Conservation (phyloP, 2,329 filamentous ascomycete species). For the Neoascochyta sp. region DNA sequence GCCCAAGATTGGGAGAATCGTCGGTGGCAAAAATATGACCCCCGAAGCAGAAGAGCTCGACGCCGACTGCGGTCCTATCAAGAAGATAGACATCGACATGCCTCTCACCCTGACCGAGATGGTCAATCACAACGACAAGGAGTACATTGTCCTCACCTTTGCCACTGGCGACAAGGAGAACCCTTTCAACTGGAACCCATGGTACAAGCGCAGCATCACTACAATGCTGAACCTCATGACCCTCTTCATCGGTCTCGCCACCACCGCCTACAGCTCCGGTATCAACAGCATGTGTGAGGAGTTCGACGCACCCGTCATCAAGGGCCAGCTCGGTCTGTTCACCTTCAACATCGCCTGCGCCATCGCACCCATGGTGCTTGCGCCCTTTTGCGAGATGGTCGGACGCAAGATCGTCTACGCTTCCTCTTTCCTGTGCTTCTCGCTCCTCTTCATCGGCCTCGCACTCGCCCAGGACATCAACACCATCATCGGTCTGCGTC, state of each 20-base stretch:
- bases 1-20: constrained; percentile 18
- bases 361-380: constrained; percentile 25
- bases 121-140: constrained; percentile 22
- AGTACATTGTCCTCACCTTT: constrained; percentile 24
- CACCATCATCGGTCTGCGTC: constrained; percentile 26
- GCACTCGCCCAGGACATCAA: constrained; percentile 21
- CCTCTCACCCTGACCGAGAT: constrained; percentile 25
- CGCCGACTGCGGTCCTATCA: constrained; percentile 22
- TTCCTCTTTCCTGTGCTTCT: constrained; percentile 23
- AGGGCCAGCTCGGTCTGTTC: constrained; percentile 24
- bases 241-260: constrained; percentile 25
- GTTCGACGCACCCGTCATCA: constrained; percentile 20
- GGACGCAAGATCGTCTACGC: constrained; percentile 26
- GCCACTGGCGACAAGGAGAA: constrained; percentile 25
- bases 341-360: constrained; percentile 28
- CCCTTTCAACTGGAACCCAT: constrained; percentile 28
- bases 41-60: constrained; percentile 21
- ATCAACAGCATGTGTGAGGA: constrained; percentile 27
- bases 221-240: constrained; percentile 30
- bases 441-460: constrained; percentile 25
- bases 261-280: constrained; percentile 25
- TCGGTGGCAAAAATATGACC: constrained; percentile 21
- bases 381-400: constrained; percentile 25
- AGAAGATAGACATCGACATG: constrained; percentile 25
- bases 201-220: constrained; percentile 27